Percentiles rank a stretch among this genome's conserved stretches.
Conservation (phyloP, 257 asterid species). For the Solanum paucissectum region DNA sequence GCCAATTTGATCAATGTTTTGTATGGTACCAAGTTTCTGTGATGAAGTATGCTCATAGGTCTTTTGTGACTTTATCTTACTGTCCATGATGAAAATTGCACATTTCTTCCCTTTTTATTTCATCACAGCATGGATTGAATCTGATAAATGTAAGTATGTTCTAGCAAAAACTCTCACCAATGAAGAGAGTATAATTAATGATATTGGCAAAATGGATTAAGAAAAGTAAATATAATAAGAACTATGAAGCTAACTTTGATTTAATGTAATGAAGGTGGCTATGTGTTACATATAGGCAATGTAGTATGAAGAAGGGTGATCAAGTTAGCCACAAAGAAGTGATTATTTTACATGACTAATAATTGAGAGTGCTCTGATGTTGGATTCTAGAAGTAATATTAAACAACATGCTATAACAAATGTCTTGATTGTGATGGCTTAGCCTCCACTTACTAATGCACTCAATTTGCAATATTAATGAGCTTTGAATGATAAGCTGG, state of each 20-base stretch:
- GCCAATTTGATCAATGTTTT: not conserved
- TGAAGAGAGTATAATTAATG: not conserved
- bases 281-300: not conserved
- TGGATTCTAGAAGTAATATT: not conserved
- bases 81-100: not conserved
- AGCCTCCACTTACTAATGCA: not conserved
- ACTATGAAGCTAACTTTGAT: not conserved
- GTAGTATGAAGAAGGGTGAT: not conserved
- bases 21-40: not conserved
- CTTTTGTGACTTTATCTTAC: not conserved
- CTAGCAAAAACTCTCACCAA: not conserved
- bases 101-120: not conserved
- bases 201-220: not conserved
- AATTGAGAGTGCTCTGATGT: not conserved
- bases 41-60: not conserved
- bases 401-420: not conserved
- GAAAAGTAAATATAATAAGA: not conserved
- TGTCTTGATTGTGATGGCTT: not conserved
- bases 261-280: not conserved
- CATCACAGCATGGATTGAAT: not conserved
- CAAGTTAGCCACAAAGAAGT: not conserved
- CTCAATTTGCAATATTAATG: not conserved
- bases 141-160: not conserved
- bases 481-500: not conserved
- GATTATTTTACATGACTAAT: not conserved